Base-by-base conservation (phyloP, 1,139 yeast genomes). In the Lodderomyces elongisporus region DNA sequence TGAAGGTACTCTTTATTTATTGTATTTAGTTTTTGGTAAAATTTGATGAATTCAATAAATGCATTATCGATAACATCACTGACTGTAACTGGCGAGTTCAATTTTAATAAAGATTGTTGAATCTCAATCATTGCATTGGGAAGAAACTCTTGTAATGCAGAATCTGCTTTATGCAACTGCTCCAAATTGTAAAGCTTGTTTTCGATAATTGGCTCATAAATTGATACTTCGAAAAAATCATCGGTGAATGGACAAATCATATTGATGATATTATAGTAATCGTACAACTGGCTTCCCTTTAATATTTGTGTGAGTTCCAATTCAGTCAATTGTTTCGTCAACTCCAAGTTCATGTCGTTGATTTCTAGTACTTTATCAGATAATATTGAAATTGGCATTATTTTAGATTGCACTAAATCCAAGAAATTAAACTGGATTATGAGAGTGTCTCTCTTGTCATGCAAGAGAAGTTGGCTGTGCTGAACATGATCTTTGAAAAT, bases 171-270 rank as follows among this genome's bases (percentile, higher is more conserved):
- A 15, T 54, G 48, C 17, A 82, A 56, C 5, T 60, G 57, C 0
- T 60, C 64, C n/a, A 41, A 39, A 17, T 54, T 64, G 60, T 82
- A 81, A 17, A 80, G 51, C 41, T 78, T 71, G 49, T 81, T 81
- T 44, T 81, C 88, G 2, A 62, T 58, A 9, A 80, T 69, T 0
- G 89, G 83, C 38, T 76, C 65, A 51, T 82, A 83, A 47, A 80
- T 66, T 14, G 70, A 56, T 3, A 68, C 66, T 26, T 74, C 79
- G 42, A 74, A 74, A 35, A 63, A 71, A 37, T 75, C 72, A 17
- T 66, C 74, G 4, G 31, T 27, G 15, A 79, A 57, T 12, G 84
- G 82, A 51, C 76, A 77, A n/a, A 82, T 79, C 83, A 82, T 78
- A 45, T 79, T 78, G 34, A 79, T 61, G 31, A 82, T 57, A 47